Evolutionary conservation across 2,329 filamentous ascomycete genomes (phyloP), one percentile per base, ranked within the genome.

Genomic region (Ilyonectria robusta): DNA sequence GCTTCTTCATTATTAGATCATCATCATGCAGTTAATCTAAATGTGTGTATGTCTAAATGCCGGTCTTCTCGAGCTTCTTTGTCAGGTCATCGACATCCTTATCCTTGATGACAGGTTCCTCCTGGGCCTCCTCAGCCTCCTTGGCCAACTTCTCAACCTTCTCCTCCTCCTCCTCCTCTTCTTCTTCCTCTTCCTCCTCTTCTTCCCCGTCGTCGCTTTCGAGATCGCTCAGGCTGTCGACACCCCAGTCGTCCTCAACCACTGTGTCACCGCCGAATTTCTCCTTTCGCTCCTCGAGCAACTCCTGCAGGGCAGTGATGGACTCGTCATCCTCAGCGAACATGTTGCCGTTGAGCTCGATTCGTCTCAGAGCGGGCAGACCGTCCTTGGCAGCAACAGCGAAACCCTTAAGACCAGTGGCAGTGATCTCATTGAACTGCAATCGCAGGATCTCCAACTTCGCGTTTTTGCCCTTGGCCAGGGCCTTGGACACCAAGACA

Each of bases 261-360:
- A 95, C 79, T 29, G 88, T 76, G 63, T 90, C 87, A 17, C 91
- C 91, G 31, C 86, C 91, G 4, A 89, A 76, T 72, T 92, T 90
- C 78, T 95, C 93, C 83, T 95, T 95, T 70, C 94, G 91, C 76
- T 89, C 87, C 65, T 94, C 91, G 29, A 98, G 85, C 31, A 96
- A 84, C 58, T 91, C 88, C 72, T 91, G 89, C 51, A 98, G 84
- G 23, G 85, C 85, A 67, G 89, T 82, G 47, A 98, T 87, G 31
- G 89, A 89, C 53, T 88, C 85, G 74, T 98, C 94, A 3, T 97
- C 94, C 80, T 98, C 95, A 9, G 88, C 85, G 75, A 99, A 97
- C 78, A 94, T 96, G 85, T 99, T 99, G 57, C 96, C 96, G 79
- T 99, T 98, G 72, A 99, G 84, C 83, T 98, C 96, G 56, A 99